These are phyloP conservation scores for Pseudogymnoascus sp. DNA, from an alignment of 2,329 filamentous ascomycete genomes.

Conservation along the genomic window DNA sequence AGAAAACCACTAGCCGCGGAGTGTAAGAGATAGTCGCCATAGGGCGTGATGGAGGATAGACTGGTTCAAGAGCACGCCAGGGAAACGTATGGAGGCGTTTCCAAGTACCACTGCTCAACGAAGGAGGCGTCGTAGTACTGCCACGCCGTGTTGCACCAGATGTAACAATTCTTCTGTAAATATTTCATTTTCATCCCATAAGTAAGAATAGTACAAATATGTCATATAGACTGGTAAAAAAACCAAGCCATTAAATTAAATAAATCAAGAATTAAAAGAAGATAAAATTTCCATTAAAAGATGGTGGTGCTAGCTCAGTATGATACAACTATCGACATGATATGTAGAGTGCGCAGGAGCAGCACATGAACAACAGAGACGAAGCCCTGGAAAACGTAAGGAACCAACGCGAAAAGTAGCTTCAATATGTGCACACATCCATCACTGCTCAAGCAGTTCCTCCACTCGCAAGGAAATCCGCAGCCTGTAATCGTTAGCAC, in stretches of 20 bases:
- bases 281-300: constrained; percentile 2
- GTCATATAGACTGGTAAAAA: neutral
- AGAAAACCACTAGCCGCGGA: too few species aligned
- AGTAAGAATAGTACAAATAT: neutral
- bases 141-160: neutral
- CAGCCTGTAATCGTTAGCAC: constrained; percentile 23
- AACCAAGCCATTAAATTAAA: neutral
- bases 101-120: neutral
- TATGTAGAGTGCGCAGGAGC: constrained; percentile 10
- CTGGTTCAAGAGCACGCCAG: neutral
- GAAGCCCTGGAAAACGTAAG: constrained; percentile 2
- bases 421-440: constrained; percentile 4
- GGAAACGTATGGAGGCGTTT: neutral
- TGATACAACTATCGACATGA: constrained; percentile 8
- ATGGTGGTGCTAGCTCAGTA: constrained; percentile 7
- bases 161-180: constrained; percentile 2
- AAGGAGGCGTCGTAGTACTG: neutral
- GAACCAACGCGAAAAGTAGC: constrained; percentile 1
- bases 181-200: constrained; percentile 16
- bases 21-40: neutral
- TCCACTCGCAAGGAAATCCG: constrained; percentile 28
- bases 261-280: constrained; percentile 5
- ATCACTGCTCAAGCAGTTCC: neutral
- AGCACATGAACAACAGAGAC: constrained; percentile 13
- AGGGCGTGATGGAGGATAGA: neutral